Evolutionary conservation across 345 rosid genomes (phyloP).

Genomic region (Luvunga scandens): DNA sequence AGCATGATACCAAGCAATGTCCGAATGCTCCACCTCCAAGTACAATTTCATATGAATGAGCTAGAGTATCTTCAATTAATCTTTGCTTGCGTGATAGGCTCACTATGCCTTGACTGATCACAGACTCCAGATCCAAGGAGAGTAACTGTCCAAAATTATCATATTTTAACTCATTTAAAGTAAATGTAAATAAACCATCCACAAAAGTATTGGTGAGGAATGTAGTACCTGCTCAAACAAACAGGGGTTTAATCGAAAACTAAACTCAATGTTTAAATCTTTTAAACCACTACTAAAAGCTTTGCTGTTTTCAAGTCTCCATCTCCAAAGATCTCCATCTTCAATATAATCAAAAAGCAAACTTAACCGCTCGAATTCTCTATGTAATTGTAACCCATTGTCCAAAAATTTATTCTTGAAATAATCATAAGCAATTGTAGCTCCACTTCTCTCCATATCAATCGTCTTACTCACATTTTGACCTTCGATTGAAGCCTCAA

Average conservation of each 20-base stretch:
- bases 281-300: conserved; percentile 71
- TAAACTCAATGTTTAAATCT: conserved; percentile 51
- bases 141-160: conserved; percentile 40
- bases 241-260: conserved; percentile 39
- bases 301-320: conserved; percentile 65
- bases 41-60: conserved; percentile 51
- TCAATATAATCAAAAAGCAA: conserved; percentile 63
- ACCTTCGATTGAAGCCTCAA: conserved; percentile 38
- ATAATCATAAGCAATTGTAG: conserved; percentile 72
- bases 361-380: conserved; percentile 43
- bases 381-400: conserved; percentile 13
- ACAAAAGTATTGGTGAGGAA: neutral
- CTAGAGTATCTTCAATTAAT: conserved; percentile 48
- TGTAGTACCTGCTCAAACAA: conserved; percentile 56
- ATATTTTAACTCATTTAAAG: neutral
- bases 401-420: conserved; percentile 47
- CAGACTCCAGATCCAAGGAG: conserved; percentile 49
- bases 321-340: conserved; percentile 75
- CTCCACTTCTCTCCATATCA: conserved; percentile 73
- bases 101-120: conserved; percentile 47
- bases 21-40: conserved; percentile 65
- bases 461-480: conserved; percentile 50
- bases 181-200: neutral
- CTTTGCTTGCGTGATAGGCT: conserved; percentile 51
- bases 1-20: conserved; percentile 45